A percentile compares a stretch with the other conserved stretches of the same genome.
These are phyloP conservation scores for Fusarium camptoceras DNA, from an alignment of 2,329 filamentous ascomycete species.

Conservation along the genomic window DNA sequence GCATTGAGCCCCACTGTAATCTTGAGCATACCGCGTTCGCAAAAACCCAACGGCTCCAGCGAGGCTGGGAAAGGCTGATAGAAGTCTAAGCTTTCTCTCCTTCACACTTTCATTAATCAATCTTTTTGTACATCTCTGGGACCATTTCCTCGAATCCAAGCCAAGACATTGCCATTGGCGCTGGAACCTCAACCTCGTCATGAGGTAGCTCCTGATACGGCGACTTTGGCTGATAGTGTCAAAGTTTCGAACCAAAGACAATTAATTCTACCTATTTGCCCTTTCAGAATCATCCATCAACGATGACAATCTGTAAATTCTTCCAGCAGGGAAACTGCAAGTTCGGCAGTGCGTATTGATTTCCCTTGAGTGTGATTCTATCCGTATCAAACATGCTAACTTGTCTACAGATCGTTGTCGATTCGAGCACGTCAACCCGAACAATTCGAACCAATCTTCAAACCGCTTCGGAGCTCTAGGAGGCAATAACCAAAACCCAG, in stretches of 20 bases:
- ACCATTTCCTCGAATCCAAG: neutral
- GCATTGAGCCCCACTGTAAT: constrained; percentile 22
- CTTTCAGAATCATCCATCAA: constrained; percentile 24
- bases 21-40: constrained; percentile 6
- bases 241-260: constrained; percentile 16
- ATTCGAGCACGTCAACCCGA: constrained; percentile 63
- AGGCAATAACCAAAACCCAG: constrained; percentile 39
- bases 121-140: neutral
- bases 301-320: constrained; percentile 61
- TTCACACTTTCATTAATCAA: constrained; percentile 4
- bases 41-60: constrained; percentile 30
- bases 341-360: constrained; percentile 59
- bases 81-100: constrained; percentile 14
- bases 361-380: neutral
- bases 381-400: constrained; percentile 15
- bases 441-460: constrained; percentile 50
- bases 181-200: constrained; percentile 22
- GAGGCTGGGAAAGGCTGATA: constrained; percentile 47
- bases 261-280: neutral
- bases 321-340: constrained; percentile 65
- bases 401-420: constrained; percentile 61
- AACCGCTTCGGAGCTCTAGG: constrained; percentile 70
- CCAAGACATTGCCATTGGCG: neutral
- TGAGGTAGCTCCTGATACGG: constrained; percentile 36
- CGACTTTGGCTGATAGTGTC: constrained; percentile 27